Evolutionary conservation across 2,329 filamentous ascomycete genomes (phyloP).

Genomic region (Hypomyces rosellus): DNA sequence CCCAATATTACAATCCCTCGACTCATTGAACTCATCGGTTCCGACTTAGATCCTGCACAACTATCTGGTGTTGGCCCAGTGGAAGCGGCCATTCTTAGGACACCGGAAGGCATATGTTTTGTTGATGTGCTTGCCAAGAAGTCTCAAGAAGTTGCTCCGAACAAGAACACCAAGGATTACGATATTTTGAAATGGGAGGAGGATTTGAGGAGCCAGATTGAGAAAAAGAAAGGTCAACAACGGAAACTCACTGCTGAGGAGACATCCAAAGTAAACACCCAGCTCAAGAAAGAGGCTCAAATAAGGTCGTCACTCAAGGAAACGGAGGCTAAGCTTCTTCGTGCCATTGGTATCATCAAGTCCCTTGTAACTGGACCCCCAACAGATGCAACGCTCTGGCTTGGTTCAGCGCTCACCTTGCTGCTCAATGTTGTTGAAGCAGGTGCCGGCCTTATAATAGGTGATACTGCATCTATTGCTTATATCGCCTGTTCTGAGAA

Average conservation of each 20-base stretch:
- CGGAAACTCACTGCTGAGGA: constrained; percentile 91
- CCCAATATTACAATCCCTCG: constrained; percentile 73
- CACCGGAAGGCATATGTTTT: constrained; percentile 80
- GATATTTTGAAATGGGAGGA: constrained; percentile 97
- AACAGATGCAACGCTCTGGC: constrained; percentile 84
- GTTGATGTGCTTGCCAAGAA: constrained; percentile 89
- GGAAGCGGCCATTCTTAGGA: constrained; percentile 89
- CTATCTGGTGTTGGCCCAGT: constrained; percentile 71
- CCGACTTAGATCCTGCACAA: constrained; percentile 65
- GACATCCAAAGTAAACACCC: constrained; percentile 80
- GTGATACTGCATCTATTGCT: constrained; percentile 68
- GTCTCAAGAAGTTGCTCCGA: constrained; percentile 58
- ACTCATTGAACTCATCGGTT: constrained; percentile 65
- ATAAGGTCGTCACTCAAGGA: constrained; percentile 68
- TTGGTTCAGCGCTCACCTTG: constrained; percentile 70
- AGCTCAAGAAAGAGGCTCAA: constrained; percentile 76
- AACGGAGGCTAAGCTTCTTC: constrained; percentile 64
- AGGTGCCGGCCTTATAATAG: constrained; percentile 75
- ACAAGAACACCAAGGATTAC: constrained; percentile 92
- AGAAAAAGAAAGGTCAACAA: constrained; percentile 85
- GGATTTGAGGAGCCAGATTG: constrained; percentile 77
- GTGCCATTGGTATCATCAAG: constrained; percentile 80
- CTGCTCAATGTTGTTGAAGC: constrained; percentile 70
- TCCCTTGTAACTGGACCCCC: constrained; percentile 80
- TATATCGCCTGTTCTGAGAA: constrained; percentile 76